These are phyloP conservation scores for Fusarium sp. DNA, from an alignment of 2,329 filamentous ascomycete species.

Conservation along the genomic window DNA sequence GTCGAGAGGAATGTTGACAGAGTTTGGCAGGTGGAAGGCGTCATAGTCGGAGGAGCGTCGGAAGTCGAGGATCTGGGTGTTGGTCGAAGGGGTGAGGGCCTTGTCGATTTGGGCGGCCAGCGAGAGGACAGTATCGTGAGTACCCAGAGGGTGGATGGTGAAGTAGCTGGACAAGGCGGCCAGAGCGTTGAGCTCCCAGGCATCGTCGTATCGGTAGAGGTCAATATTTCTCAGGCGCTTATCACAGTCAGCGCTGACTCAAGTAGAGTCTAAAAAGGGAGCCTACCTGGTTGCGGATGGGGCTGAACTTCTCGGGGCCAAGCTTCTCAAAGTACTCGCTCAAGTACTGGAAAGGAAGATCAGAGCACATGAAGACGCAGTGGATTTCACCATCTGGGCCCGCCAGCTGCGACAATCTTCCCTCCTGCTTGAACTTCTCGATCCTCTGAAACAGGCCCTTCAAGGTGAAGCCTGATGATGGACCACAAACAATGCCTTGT, in stretches of 20 bases:
- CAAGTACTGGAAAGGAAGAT: constrained; percentile 72
- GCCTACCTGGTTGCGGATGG: constrained; percentile 57
- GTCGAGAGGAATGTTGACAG: constrained; percentile 60
- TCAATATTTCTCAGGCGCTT: constrained; percentile 63
- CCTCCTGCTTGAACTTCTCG: constrained; percentile 59
- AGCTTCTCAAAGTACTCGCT: constrained; percentile 69
- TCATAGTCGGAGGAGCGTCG: constrained; percentile 56
- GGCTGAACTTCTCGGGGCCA: constrained; percentile 59
- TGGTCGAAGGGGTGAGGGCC: constrained; percentile 40
- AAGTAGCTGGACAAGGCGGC: constrained; percentile 54
- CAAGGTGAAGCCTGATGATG: constrained; percentile 70
- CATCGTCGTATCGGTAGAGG: constrained; percentile 66
- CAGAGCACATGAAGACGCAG: constrained; percentile 71
- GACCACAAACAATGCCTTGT: constrained; percentile 70
- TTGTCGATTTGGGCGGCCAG: constrained; percentile 43
- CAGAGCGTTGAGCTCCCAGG: constrained; percentile 61
- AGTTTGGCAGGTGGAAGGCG: constrained; percentile 58
- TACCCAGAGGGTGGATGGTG: constrained; percentile 40
- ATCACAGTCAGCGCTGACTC: constrained; percentile 27
- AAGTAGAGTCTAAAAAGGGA: fast-evolving
- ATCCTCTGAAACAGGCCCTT: constrained; percentile 63
- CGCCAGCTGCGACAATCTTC: constrained; percentile 58
- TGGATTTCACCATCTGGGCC: constrained; percentile 60
- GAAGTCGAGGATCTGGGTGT: constrained; percentile 58
- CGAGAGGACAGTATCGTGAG: constrained; percentile 41